These are phyloP conservation scores for Sequoiadendron giganteum DNA, from an alignment of 75 land plant genomes.

Conservation along the genomic window DNA sequence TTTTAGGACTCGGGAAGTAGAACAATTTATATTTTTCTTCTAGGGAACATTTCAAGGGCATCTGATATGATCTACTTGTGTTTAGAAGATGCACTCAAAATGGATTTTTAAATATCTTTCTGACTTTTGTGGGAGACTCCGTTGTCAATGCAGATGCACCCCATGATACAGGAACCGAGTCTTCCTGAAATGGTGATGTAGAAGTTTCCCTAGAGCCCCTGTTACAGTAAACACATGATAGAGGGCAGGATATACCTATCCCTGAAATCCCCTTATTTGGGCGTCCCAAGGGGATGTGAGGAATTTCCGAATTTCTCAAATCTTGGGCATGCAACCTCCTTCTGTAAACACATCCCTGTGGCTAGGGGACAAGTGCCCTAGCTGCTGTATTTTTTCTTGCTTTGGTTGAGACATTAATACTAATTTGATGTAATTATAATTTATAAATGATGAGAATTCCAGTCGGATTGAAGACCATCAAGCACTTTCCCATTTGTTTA, in stretches of 20 bases:
- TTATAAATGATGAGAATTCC: not conserved
- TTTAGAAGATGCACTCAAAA: not conserved
- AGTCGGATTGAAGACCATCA: not conserved
- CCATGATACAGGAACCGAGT: not conserved
- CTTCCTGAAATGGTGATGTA: not conserved
- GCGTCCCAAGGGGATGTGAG: not conserved
- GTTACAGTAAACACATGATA: not conserved
- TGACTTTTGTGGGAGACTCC: not conserved
- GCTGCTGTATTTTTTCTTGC: not conserved
- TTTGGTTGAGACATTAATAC: not conserved
- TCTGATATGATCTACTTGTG: not conserved
- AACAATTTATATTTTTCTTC: not conserved
- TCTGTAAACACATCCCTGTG: not conserved
- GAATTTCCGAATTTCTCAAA: no score
- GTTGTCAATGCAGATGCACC: not conserved
- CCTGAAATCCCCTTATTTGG: not conserved
- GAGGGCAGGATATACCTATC: not conserved
- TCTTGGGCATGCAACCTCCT: not conserved
- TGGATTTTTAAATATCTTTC: not conserved
- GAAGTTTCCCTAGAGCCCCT: not conserved
- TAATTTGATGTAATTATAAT: not conserved
- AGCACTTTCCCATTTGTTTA: not conserved
- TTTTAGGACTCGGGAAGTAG: not conserved
- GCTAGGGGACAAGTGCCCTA: not conserved
- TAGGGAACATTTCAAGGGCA: not conserved